These are phyloP conservation scores for Aspergillus calidoustus DNA, from an alignment of 2,329 filamentous ascomycete species.

Conservation along the genomic window DNA sequence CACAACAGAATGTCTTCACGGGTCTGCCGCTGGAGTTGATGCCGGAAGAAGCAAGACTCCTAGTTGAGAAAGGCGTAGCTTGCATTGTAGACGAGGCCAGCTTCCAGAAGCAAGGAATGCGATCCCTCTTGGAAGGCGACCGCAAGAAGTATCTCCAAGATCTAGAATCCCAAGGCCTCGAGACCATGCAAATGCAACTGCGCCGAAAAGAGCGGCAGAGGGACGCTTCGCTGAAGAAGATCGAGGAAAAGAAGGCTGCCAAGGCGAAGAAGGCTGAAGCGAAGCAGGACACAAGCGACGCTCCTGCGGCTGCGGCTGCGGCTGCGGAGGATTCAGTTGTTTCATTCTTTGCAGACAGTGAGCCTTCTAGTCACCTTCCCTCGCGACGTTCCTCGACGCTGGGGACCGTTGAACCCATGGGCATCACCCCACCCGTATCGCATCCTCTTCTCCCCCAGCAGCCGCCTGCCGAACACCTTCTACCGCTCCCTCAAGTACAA, in stretches of 20 bases:
- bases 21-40: constrained; percentile 87
- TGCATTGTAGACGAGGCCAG: constrained; percentile 80
- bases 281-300: background rate
- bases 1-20: constrained; percentile 92
- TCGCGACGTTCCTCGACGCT: constrained; percentile 24
- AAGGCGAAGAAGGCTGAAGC: constrained; percentile 28
- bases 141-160: constrained; percentile 65
- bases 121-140: constrained; percentile 61
- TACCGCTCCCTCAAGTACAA: constrained; percentile 43
- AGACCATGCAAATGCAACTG: constrained; percentile 52
- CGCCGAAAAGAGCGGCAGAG: constrained; percentile 56
- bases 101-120: constrained; percentile 69
- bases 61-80: constrained; percentile 76
- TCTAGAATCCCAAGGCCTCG: constrained; percentile 59
- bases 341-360: constrained; percentile 31
- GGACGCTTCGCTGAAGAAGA: constrained; percentile 56
- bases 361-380: constrained; percentile 14
- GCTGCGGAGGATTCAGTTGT: constrained; percentile 23
- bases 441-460: constrained; percentile 49
- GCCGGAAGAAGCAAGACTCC: constrained; percentile 82
- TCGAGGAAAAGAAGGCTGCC: constrained; percentile 45
- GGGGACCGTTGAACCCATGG: constrained; percentile 30
- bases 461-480: constrained; percentile 29
- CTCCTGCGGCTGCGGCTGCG: constrained; percentile 18
- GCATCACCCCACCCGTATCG: constrained; percentile 57